These are phyloP conservation scores for Albatrellus ellisii DNA, from an alignment of 768 basidiomycete genomes.

Conservation along the genomic window DNA sequence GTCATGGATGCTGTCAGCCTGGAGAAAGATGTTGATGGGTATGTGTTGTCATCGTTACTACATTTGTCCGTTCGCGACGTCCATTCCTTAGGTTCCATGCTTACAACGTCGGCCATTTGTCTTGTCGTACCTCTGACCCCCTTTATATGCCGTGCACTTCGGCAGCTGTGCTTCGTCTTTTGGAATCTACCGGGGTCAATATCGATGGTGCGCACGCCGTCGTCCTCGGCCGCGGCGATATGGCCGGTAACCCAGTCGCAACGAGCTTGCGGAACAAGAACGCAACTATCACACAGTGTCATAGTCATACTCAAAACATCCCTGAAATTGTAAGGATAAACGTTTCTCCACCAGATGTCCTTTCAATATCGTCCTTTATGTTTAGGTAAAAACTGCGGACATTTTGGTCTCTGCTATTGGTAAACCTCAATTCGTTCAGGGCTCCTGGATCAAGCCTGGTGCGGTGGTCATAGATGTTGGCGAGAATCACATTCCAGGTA, in stretches of 20 bases:
- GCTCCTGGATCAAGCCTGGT: slow-evolving; percentile 91
- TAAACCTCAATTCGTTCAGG: slow-evolving; percentile 79
- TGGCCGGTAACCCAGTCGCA: slow-evolving; percentile 91
- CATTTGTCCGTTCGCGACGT: not conserved
- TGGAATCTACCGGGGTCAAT: slow-evolving; percentile 77
- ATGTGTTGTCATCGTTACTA: slow-evolving; percentile 13
- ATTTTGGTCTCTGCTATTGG: slow-evolving; percentile 94
- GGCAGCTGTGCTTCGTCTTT: slow-evolving; percentile 77
- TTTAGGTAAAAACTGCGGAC: slow-evolving; percentile 74
- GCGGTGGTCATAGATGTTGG: slow-evolving; percentile 96
- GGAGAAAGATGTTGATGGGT: slow-evolving; percentile 97
- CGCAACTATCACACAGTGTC: slow-evolving; percentile 97
- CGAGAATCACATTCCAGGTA: slow-evolving; percentile 89
- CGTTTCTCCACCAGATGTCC: not conserved
- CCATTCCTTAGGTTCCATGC: slow-evolving; percentile 70
- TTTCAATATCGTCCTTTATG: slow-evolving; percentile 20
- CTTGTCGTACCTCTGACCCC: slow-evolving; percentile 79
- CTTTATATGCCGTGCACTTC: slow-evolving; percentile 97
- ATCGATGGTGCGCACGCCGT: slow-evolving; percentile 79
- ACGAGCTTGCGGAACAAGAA: slow-evolving; percentile 81
- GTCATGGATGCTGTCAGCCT: slow-evolving; percentile 91
- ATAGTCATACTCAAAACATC: slow-evolving; percentile 78
- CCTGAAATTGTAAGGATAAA: slow-evolving; percentile 48
- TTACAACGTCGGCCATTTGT: slow-evolving; percentile 92
- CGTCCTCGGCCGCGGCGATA: slow-evolving; percentile 93